Base-by-base conservation (phyloP, 2,329 filamentous ascomycete genomes). In the Botrytis medusae region DNA sequence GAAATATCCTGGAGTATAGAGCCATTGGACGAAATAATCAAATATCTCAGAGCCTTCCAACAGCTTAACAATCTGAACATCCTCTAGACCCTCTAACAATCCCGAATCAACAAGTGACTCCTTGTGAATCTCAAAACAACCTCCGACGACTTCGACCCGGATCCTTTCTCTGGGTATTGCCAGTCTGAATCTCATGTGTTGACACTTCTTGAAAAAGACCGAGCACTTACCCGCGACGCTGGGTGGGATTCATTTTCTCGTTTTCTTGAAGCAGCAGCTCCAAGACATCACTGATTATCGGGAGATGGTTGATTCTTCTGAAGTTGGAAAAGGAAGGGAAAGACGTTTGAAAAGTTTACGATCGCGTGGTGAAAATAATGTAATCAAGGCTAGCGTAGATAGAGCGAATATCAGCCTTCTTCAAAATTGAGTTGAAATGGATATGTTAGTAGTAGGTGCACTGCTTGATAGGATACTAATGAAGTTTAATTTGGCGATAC, bases 51-150 rank as follows among this genome's bases (percentile, higher is more conserved):
- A 25, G 1, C 14, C 22, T n/a, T 51, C 25, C 0, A 5, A 4
- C 1, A n/a, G 22, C 2, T 12, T 6, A 14, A 51, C 12, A 51
- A 10, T 4, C 22, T 51, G 22, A 25, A 1, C 4, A 14, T n/a
- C 10, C 1, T 1, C 2, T 1, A 51, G 25, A n/a, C 3, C 0
- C 6, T 51, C 9, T 4, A 51, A n/a, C 8, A 51, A 51, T 12
- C 22, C 10, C 4, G 22, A 4, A 25, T 9, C 46, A 5, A 22
- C 46, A 22, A 51, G n/a, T 51, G n/a, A 5, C 10, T 51, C 46
- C 46, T 25, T 2, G 3, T 14, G 22, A 14, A 51, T 5, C 46
- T 12, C 9, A 9, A 12, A 51, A 22, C 22, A n/a, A 51, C 22
- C 22, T 12, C 22, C 46, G 46, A 1, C 4, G 4, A 51, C 22